Conservation (phyloP, 1,139 yeast species). For the Debaryomycetaceae sp. region DNA sequence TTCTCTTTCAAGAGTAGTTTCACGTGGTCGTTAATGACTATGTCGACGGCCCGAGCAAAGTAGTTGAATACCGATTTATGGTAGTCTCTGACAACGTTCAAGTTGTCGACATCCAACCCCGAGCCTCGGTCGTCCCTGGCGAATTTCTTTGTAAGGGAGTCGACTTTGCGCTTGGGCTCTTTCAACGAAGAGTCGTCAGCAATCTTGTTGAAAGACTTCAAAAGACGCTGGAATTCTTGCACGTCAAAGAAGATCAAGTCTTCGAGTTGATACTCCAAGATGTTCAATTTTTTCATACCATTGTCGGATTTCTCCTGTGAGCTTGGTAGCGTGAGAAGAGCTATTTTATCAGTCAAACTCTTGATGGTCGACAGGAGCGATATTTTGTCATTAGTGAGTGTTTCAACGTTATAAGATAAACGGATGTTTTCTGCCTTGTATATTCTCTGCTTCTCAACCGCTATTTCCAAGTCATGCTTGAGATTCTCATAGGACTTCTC, state of each 20-base stretch:
- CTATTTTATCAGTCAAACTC: conserved; percentile 30
- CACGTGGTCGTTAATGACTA: conserved; percentile 56
- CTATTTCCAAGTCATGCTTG: conserved; percentile 37
- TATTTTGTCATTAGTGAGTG: conserved; percentile 35
- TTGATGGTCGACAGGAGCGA: conserved; percentile 29
- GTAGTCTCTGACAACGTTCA: conserved; percentile 37
- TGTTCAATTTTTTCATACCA: conserved; percentile 14
- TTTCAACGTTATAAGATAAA: conserved; percentile 39
- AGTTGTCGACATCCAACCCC: conserved; percentile 19
- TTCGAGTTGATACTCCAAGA: conserved; percentile 34
- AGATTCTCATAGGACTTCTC: conserved; percentile 23
- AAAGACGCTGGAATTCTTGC: conserved; percentile 37
- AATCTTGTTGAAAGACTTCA: conserved; percentile 49
- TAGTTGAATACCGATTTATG: conserved; percentile 55
- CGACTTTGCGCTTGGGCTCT: conserved; percentile 53
- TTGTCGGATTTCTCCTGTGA: conserved; percentile 13
- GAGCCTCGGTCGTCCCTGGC: conserved; percentile 7
- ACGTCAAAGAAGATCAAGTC: conserved; percentile 37
- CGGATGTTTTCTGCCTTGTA: conserved; percentile 49
- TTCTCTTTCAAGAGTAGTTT: conserved; percentile 37
- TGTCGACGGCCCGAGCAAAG: conserved; percentile 56
- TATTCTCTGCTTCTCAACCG: conserved; percentile 47
- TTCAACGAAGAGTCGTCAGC: conserved; percentile 56
- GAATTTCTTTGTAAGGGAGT: conserved; percentile 27
- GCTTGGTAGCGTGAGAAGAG: conserved; percentile 18